A percentile compares a stretch with the other conserved stretches of the same genome.
Evolutionary conservation across 495 filamentous ascomycete species (phyloP).

Genomic region (Chaetomidium leptoderma): DNA sequence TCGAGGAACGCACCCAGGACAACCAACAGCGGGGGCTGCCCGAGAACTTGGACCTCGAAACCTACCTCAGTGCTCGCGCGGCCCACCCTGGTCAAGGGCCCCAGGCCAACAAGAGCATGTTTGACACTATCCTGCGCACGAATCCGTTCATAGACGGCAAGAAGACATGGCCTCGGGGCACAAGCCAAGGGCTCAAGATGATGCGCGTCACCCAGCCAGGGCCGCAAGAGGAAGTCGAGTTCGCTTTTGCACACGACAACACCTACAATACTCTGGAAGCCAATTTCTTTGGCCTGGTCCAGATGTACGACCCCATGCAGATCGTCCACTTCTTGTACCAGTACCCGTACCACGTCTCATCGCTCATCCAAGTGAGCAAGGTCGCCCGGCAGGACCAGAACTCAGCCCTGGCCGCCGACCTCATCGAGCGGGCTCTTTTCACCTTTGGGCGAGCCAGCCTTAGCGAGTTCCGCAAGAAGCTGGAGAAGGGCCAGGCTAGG

Average conservation of each 20-base stretch:
- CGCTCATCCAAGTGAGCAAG: constrained; percentile 86
- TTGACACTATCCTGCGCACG: constrained; percentile 62
- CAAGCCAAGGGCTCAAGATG: constrained; percentile 83
- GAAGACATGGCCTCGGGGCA: constrained; percentile 80
- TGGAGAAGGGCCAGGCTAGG: constrained; percentile 74
- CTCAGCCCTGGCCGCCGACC: constrained; percentile 74
- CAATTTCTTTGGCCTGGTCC: constrained; percentile 73
- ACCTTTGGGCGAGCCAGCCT: constrained; percentile 82
- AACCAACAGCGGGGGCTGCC: constrained; percentile 45
- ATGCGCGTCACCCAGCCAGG: constrained; percentile 53
- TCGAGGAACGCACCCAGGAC: constrained; percentile 49
- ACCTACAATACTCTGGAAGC: constrained; percentile 72
- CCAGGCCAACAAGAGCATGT: constrained; percentile 35
- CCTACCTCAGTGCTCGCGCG: constrained; percentile 53
- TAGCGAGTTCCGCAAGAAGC: constrained; percentile 66
- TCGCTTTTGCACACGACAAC: constrained; percentile 69
- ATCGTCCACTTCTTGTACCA: constrained; percentile 43
- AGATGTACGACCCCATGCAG: constrained; percentile 71
- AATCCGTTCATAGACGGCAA: constrained; percentile 88
- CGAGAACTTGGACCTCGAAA: constrained; percentile 63
- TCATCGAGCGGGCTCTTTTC: constrained; percentile 88
- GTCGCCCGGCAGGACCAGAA: constrained; percentile 87
- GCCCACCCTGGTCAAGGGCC: constrained; percentile 53
- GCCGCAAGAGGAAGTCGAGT: constrained; percentile 54
- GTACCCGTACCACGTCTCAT: constrained; percentile 82